Evolutionary conservation across 2,329 filamentous ascomycete species (phyloP).

Genomic region (Penicillium occitanis): DNA sequence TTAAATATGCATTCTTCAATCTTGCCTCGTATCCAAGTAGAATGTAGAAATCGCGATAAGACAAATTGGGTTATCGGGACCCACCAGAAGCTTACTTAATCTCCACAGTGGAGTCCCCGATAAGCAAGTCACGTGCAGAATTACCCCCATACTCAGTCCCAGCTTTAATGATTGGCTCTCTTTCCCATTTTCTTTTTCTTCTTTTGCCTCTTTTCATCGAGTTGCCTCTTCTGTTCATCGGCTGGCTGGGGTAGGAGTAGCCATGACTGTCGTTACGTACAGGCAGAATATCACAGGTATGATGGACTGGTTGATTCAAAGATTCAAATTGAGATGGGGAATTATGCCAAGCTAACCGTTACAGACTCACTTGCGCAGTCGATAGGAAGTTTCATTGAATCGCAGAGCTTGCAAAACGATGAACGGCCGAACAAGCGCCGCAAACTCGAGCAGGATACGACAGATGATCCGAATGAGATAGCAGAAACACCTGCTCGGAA

Average conservation of each 20-base stretch:
- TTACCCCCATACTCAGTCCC: neutral
- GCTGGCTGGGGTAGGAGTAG: neutral
- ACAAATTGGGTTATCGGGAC: neutral
- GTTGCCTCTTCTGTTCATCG: neutral
- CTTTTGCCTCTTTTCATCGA: conserved; percentile 20
- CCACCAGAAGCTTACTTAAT: conserved; percentile 7
- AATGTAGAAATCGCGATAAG: neutral
- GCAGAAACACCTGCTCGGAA: conserved; percentile 23
- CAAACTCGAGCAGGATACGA: conserved; percentile 25
- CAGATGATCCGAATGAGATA: neutral
- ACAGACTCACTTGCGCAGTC: conserved; percentile 16
- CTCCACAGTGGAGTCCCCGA: conserved; percentile 1
- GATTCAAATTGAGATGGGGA: neutral
- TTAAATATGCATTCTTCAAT: neutral
- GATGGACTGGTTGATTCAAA: neutral
- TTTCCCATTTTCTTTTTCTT: neutral
- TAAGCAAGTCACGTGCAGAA: conserved; percentile 11
- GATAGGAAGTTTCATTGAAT: conserved; percentile 13
- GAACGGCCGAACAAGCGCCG: conserved; percentile 35
- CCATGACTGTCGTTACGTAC: conserved; percentile 3
- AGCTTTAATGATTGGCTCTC: neutral
- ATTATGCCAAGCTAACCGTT: neutral
- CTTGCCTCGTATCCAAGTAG: neutral
- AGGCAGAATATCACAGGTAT: conserved; percentile 19
- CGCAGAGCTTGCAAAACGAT: conserved; percentile 1